Base-by-base conservation (phyloP, 495 filamentous ascomycete species). In the Oleoguttula mirabilis region DNA sequence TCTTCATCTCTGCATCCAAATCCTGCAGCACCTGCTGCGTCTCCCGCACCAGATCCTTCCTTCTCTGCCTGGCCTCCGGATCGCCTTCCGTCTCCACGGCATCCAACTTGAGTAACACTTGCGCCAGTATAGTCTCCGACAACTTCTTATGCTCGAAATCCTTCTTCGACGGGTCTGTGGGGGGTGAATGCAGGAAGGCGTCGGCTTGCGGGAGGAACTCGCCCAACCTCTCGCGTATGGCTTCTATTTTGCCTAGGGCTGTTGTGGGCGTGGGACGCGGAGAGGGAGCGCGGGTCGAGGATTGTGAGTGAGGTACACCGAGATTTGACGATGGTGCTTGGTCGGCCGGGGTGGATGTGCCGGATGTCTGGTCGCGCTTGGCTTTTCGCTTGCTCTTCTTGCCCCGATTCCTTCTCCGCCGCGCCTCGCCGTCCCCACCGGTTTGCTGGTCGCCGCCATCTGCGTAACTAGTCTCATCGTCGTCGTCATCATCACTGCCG, bases 71-170 rank as follows among this genome's bases (percentile, higher is more conserved):
- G 27, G 75, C 72, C 7, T 72, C 73, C 15, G 60, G 66, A 50
- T 88, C 71, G 4, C 73, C 76, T 15, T 79, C 73, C 2, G 76
- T 79, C 41, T 88, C 84, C 20, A 94, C 78, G 11, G 69, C 79
- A 65, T 95, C 88, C 20, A 88, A 67, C 62, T 92, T 94, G 52
- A 98, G 51, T 43, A 94, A 48, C 5, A 88, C 71, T 57, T 94
- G 83, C 37, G 75, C 70, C 67, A 96, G 64, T 40, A 94, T 80
- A 3, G 76, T 84, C 67, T 95, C 90, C 21, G 72, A 78, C 24
- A 95, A 55, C 57, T 75, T 82, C 60, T 80, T 78, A 47, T 95
- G 78, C 49, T 88, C 81, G 30, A 82, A 80, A 15, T 76, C 75
- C 30, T 76, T 67, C 63, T 79, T 79, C 60, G 82, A 80, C 15